These are phyloP conservation scores for Spathaspora boniae DNA, from an alignment of 805 yeast genomes.

Conservation along the genomic window DNA sequence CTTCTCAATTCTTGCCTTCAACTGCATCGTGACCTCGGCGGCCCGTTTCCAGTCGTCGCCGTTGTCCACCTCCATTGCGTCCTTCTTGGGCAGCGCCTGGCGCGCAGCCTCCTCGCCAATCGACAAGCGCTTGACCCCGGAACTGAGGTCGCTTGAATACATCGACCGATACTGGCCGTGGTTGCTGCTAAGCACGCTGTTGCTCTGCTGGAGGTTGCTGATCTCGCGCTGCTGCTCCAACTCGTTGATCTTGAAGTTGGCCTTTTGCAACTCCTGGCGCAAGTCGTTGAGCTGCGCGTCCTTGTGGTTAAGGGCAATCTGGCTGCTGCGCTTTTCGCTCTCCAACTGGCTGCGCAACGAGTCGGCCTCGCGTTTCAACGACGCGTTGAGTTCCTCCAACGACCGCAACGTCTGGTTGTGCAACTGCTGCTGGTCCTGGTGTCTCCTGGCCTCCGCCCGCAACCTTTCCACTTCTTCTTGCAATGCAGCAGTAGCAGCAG, in stretches of 20 bases:
- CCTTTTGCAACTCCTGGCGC: slow-evolving; percentile 58
- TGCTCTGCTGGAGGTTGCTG: slow-evolving; percentile 24
- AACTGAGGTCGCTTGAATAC: slow-evolving; percentile 35
- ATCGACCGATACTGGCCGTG: slow-evolving; percentile 12
- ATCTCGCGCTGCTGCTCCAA: slow-evolving; percentile 45
- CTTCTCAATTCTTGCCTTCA: slow-evolving; percentile 82
- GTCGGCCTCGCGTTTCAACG: slow-evolving; percentile 21
- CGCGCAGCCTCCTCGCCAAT: slow-evolving; percentile 22
- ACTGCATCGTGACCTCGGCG: slow-evolving; percentile 81
- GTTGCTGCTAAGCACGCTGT: slow-evolving; percentile 1
- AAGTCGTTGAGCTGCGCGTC: slow-evolving; percentile 65
- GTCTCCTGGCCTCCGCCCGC: slow-evolving; percentile 10
- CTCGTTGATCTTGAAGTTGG: slow-evolving; percentile 49
- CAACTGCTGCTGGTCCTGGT: slow-evolving; percentile 20
- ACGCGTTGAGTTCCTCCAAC: slow-evolving; percentile 14
- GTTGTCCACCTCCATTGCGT: slow-evolving; percentile 33
- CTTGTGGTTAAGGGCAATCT: slow-evolving; percentile 56
- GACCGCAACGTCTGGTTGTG: slow-evolving; percentile 20
- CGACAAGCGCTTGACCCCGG: slow-evolving; percentile 38
- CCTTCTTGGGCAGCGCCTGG: slow-evolving; percentile 1
- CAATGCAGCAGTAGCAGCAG: neutral
- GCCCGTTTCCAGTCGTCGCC: slow-evolving; percentile 86
- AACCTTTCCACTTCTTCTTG: slow-evolving; percentile 5
- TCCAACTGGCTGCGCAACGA: slow-evolving; percentile 30
- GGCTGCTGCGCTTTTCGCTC: slow-evolving; percentile 16